Conservation (phyloP, 352 stramenopile species). For the Globisporangium paroecandrum region DNA sequence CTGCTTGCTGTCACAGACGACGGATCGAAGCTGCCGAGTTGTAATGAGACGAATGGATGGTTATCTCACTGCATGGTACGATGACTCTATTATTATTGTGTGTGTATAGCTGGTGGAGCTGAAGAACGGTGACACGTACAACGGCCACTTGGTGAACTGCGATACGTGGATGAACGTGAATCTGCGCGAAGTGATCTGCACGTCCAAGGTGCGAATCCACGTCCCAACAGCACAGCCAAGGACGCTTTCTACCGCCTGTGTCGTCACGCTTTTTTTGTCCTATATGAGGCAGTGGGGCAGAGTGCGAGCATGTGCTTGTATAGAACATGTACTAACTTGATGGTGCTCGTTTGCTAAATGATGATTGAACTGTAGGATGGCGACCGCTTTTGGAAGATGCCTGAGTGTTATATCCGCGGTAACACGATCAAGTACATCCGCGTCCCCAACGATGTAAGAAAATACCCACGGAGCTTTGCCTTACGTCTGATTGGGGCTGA, state of each 20-base stretch:
- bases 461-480: not conserved
- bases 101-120: conserved; percentile 93
- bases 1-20: not conserved
- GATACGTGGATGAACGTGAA: conserved; percentile 99
- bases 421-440: conserved; percentile 99
- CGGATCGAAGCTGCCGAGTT: not conserved
- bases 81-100: not conserved
- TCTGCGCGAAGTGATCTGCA: conserved; percentile 98
- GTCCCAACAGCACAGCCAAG: not conserved
- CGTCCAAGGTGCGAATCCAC: conserved; percentile 75
- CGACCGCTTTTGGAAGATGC: conserved; percentile 97
- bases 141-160: conserved; percentile 95
- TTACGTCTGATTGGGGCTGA: not conserved
- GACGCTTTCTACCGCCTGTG: not conserved
- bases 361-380: conserved; percentile 72
- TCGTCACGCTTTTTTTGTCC: no score
- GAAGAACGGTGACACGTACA: conserved; percentile 99
- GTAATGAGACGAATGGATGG: not conserved
- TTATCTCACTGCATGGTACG: not conserved
- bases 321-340: no score
- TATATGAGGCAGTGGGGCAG: no score
- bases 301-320: no score
- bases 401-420: conserved; percentile 97
- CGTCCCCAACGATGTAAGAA: conserved; percentile 92
- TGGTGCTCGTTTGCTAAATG: no score